Base-by-base conservation (phyloP, 2,329 filamentous ascomycete species). In the Penicillium sp. region DNA sequence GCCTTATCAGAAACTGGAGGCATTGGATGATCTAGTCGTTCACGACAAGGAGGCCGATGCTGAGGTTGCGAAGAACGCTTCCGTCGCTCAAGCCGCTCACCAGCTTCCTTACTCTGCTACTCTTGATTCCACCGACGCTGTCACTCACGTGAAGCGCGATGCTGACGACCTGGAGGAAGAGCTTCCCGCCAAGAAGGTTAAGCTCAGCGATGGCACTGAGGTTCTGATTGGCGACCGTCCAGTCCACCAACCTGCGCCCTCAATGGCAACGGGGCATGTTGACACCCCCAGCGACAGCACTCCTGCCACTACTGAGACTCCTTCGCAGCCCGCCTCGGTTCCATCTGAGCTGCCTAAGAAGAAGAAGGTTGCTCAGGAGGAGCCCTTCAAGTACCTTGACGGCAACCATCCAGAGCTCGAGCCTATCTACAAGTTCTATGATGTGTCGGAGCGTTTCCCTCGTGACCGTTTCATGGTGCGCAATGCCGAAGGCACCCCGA, bases 381-480 rank as follows among this genome's bases (percentile, higher is more conserved):
- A 99, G 70, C 89, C 92, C 4, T 99, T 96, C 81, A 96, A 96
- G 69, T 99, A 91, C 68, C 81, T 99, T 36, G 73, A 85, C 8
- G 74, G 84, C 0, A 81, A 87, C 24, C 89, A 96, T 69, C 76
- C 84, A 2, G 89, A 94, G 53, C 86, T 99, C 48, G 71, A 84
- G 55, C 80, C 81, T 49, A 92, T 99, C 66, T 87, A 86, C 64
- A 72, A 82, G 2, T 97, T 97, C 75, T 99, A 97, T 76, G 80
- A 87, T 47, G 79, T 97, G 56, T 92, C 90, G 0, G 72, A 84
- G 0, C 86, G 87, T 43, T 99, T 99, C 78, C 94, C 94, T 0
- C 81, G 86, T 20, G 89, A 95, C 71, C 86, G 92, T 50, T 99
- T 94, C 77, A 89, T 99, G 86, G 94, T 99, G 46, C 89, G 94